Evolutionary conservation across 2,329 filamentous ascomycete species (phyloP).

Genomic region (Polytolypa hystricis): DNA sequence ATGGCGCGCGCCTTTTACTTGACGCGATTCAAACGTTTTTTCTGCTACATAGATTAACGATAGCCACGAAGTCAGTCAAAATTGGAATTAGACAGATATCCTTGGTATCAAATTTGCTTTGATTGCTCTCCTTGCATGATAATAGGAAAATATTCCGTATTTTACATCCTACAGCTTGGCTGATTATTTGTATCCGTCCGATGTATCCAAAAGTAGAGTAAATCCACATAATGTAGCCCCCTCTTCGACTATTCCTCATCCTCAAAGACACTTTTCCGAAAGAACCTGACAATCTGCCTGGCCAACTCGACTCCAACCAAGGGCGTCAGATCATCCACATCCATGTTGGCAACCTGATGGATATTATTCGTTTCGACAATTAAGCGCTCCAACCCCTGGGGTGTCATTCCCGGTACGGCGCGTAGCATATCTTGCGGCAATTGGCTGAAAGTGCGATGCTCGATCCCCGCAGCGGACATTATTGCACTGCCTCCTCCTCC

Average conservation of each 20-base stretch:
- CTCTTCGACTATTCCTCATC: conserved; percentile 13
- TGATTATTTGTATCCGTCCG: too few relatives aligned
- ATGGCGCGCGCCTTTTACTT: too few relatives aligned
- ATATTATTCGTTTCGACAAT: conserved; percentile 65
- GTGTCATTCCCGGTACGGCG: conserved; percentile 71
- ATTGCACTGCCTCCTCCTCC: conserved; percentile 39
- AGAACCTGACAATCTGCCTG: conserved; percentile 68
- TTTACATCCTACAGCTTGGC: neutral
- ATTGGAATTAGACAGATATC: too few relatives aligned
- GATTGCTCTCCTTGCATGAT: too few relatives aligned
- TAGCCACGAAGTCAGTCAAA: too few relatives aligned
- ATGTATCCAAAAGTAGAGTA: neutral
- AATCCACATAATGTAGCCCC: neutral
- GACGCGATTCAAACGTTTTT: too few relatives aligned
- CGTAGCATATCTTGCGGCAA: conserved; percentile 85
- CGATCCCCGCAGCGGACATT: conserved; percentile 43
- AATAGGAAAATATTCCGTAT: neutral
- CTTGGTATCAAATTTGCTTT: too few relatives aligned
- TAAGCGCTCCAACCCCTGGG: conserved; percentile 63
- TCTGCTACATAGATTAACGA: too few relatives aligned
- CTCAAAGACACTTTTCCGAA: conserved; percentile 54
- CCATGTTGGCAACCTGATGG: conserved; percentile 75
- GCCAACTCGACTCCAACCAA: conserved; percentile 69
- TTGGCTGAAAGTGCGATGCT: conserved; percentile 62
- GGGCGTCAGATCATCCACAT: conserved; percentile 57